phyloP scores from a whole-genome alignment of 805 yeast genomes.

The Cyberlindnera galapagoensis region DNA sequence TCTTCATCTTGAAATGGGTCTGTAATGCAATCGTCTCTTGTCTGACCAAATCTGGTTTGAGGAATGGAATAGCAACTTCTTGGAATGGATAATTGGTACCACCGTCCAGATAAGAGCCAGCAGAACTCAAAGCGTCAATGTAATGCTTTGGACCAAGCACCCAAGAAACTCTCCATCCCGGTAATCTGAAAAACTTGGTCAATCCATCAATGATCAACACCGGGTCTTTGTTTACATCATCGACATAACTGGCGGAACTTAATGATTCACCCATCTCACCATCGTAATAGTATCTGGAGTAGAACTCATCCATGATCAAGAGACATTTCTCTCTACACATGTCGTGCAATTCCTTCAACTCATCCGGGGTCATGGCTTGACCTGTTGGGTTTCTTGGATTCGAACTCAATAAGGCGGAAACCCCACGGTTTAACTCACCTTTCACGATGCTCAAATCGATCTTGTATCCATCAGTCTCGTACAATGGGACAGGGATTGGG shows the following conservation, averaged over 20 bases:
- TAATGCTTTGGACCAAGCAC: conserved; percentile 56
- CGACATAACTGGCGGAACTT: conserved; percentile 43
- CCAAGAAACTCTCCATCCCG: conserved; percentile 65
- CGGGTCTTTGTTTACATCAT: conserved; percentile 52
- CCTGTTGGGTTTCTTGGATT: conserved; percentile 64
- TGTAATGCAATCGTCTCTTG: conserved; percentile 53
- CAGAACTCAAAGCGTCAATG: conserved; percentile 46
- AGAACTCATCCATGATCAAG: conserved; percentile 59
- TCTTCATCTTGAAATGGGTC: conserved; percentile 47
- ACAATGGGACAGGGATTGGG: conserved; percentile 56
- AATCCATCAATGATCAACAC: conserved; percentile 54
- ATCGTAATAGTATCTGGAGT: conserved; percentile 49
- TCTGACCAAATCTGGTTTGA: conserved; percentile 43
- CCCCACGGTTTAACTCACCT: conserved; percentile 50
- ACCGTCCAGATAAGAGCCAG: conserved; percentile 56
- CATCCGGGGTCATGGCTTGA: conserved; percentile 39
- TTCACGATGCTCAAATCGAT: conserved; percentile 46
- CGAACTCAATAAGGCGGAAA: conserved; percentile 50
- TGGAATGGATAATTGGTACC: conserved; percentile 59
- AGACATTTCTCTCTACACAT: conserved; percentile 46
- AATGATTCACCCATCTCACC: conserved; percentile 49
- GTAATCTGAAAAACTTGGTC: conserved; percentile 54
- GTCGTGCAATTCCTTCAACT: conserved; percentile 42
- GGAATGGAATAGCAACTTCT: conserved; percentile 49
- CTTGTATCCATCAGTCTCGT: conserved; percentile 50